Conservation (phyloP, 2,329 filamentous ascomycete species). For the Elsinoe fawcettii region DNA sequence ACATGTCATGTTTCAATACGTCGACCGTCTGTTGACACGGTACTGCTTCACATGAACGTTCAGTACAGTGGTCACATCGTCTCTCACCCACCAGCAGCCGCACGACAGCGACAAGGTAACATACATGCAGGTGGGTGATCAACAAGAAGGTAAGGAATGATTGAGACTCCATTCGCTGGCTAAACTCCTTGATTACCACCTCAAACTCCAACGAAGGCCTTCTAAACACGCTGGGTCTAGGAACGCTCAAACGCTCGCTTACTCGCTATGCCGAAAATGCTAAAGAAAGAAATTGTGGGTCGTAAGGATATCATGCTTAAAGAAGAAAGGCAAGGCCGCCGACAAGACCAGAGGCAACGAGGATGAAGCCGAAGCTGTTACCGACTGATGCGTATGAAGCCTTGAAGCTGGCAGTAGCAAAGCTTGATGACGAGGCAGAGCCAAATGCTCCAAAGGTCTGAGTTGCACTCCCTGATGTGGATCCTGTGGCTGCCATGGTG, state of each 20-base stretch:
- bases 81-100: too few species aligned
- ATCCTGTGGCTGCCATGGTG: slow-evolving; percentile 37
- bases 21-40: neutral
- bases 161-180: slow-evolving; percentile 3
- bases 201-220: neutral
- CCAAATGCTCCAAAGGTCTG: slow-evolving; percentile 28
- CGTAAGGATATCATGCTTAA: slow-evolving; percentile 19
- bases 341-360: slow-evolving; percentile 48
- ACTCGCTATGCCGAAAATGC: slow-evolving; percentile 14
- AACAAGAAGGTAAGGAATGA: neutral
- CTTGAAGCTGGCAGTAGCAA: slow-evolving; percentile 21
- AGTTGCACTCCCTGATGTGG: slow-evolving; percentile 29
- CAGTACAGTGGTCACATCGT: too few species aligned
- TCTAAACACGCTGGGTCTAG: neutral
- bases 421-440: slow-evolving; percentile 20
- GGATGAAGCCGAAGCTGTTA: slow-evolving; percentile 48
- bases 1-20: neutral
- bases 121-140: too few species aligned
- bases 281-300: neutral
- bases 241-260: slow-evolving; percentile 11
- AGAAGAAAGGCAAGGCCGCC: slow-evolving; percentile 47
- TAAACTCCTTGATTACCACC: slow-evolving; percentile 8
- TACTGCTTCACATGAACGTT: too few species aligned
- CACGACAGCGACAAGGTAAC: too few species aligned
- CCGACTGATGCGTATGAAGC: slow-evolving; percentile 44